phyloP scores from a whole-genome alignment of 2,329 filamentous ascomycete species.

The Talaromyces islandicus region DNA sequence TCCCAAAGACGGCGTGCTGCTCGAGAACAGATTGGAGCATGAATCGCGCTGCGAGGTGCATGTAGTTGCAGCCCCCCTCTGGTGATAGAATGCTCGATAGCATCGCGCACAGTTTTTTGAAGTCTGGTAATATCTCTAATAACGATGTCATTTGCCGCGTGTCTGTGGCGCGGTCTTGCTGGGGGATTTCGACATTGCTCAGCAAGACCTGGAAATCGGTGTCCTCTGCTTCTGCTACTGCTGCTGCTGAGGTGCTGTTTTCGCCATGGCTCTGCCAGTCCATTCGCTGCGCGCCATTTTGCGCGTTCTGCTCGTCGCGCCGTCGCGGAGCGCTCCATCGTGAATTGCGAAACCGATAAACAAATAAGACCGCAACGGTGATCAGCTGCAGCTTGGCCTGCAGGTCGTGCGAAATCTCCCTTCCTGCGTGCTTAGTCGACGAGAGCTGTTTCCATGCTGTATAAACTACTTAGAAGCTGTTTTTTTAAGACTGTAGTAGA shows the following conservation, averaged over 20 bases:
- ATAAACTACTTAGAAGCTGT: neutral
- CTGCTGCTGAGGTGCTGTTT: neutral
- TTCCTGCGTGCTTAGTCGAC: constrained; percentile 30
- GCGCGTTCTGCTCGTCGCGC: no score
- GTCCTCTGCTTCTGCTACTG: neutral
- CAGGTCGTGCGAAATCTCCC: constrained; percentile 31
- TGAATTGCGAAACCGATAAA: constrained; percentile 27
- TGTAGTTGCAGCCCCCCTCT: constrained; percentile 9
- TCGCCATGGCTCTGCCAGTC: no score
- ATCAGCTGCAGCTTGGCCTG: constrained; percentile 45
- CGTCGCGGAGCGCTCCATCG: neutral
- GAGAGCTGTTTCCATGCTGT: constrained; percentile 41
- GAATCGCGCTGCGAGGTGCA: constrained; percentile 41
- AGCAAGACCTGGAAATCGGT: constrained; percentile 9
- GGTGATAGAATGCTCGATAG: constrained; percentile 21
- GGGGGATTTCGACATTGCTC: constrained; percentile 22
- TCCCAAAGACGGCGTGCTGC: constrained; percentile 38
- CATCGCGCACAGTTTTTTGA: constrained; percentile 40
- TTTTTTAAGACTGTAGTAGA: neutral
- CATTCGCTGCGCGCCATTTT: no score
- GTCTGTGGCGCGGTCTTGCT: constrained; percentile 16
- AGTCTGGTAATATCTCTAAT: constrained; percentile 40
- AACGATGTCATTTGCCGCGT: constrained; percentile 21
- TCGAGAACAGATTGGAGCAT: constrained; percentile 48
- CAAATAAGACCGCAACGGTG: constrained; percentile 42